Percentiles rank a stretch among this genome's conserved stretches.
phyloP scores from a whole-genome alignment of 306 rosid genomes.

The Prunus armeniaca region DNA sequence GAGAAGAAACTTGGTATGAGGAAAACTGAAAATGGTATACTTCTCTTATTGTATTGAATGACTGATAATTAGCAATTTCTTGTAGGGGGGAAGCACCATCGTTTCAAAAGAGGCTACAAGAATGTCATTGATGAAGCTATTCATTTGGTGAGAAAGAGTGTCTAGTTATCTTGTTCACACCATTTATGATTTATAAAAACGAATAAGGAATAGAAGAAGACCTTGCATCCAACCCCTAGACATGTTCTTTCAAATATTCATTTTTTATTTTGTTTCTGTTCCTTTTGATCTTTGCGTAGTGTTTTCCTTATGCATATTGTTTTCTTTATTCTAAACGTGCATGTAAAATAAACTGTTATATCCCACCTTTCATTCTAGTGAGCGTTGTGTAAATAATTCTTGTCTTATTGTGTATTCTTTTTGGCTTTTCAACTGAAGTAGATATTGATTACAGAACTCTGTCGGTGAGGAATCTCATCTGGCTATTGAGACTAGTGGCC shows the following conservation, averaged over 20 bases:
- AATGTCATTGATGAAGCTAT: slow-evolving; percentile 96
- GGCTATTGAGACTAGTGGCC: slow-evolving; percentile 99
- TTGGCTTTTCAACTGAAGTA: slow-evolving; percentile 23
- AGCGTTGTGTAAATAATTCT: background rate
- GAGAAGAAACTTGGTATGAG: slow-evolving; percentile 86
- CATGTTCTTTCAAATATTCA: background rate
- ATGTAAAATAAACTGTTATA: background rate
- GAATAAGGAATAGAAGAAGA: slow-evolving; percentile 4
- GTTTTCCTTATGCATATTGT: background rate
- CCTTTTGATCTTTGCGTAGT: background rate
- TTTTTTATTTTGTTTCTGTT: background rate
- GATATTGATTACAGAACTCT: slow-evolving; percentile 60
- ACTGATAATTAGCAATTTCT: slow-evolving; percentile 24
- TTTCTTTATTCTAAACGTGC: background rate
- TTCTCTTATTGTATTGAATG: background rate
- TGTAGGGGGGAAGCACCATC: slow-evolving; percentile 89
- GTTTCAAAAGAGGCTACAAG: slow-evolving; percentile 96
- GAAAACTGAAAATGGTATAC: slow-evolving; percentile 19
- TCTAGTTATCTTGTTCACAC: slow-evolving; percentile 12
- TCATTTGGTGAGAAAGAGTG: slow-evolving; percentile 64
- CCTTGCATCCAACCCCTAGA: background rate
- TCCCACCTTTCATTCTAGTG: background rate
- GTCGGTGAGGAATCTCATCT: slow-evolving; percentile 86
- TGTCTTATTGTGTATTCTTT: background rate
- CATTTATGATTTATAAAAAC: slow-evolving; percentile 2